Percentiles rank a stretch among this genome's conserved stretches.
Conservation (phyloP, 805 yeast genomes). For the Saccharomycopsis sp. region DNA sequence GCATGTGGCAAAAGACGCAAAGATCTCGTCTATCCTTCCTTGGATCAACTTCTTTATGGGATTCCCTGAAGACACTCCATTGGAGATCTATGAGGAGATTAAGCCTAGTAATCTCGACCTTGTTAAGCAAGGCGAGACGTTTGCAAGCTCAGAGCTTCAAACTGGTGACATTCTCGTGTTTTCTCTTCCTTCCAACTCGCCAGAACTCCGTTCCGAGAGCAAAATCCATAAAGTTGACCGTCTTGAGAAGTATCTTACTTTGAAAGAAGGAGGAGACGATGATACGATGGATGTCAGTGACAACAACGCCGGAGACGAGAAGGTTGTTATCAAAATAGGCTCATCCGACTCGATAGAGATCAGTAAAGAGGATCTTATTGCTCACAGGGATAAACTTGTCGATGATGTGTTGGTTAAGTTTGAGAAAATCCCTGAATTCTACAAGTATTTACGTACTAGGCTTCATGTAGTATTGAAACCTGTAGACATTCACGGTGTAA, state of each 20-base stretch:
- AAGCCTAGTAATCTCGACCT: slow-evolving; percentile 46
- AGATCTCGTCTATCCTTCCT: slow-evolving; percentile 35
- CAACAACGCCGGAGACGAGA: slow-evolving; percentile 4
- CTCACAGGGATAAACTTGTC: slow-evolving; percentile 16
- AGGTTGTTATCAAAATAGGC: not conserved
- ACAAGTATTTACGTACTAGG: slow-evolving; percentile 51
- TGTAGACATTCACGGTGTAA: slow-evolving; percentile 38
- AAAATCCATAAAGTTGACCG: slow-evolving; percentile 4
- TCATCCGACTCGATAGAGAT: not conserved
- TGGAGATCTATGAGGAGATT: slow-evolving; percentile 54
- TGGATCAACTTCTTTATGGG: slow-evolving; percentile 38
- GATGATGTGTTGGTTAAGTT: slow-evolving; percentile 11
- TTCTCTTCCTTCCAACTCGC: slow-evolving; percentile 23
- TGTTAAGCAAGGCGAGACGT: slow-evolving; percentile 35
- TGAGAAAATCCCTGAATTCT: slow-evolving; percentile 34
- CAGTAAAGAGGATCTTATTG: slow-evolving; percentile 5
- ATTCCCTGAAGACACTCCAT: slow-evolving; percentile 27
- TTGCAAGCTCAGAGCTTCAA: slow-evolving; percentile 51
- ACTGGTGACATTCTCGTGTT: slow-evolving; percentile 58
- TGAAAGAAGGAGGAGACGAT: slow-evolving; percentile 24
- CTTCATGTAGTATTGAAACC: slow-evolving; percentile 51
- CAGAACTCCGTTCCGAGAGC: not conserved
- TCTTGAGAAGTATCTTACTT: slow-evolving; percentile 19
- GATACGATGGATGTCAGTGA: slow-evolving; percentile 15
- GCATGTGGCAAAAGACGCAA: slow-evolving; percentile 42